Evolutionary conservation across 306 rosid genomes (phyloP).

Genomic region (Trifolium subterraneum): DNA sequence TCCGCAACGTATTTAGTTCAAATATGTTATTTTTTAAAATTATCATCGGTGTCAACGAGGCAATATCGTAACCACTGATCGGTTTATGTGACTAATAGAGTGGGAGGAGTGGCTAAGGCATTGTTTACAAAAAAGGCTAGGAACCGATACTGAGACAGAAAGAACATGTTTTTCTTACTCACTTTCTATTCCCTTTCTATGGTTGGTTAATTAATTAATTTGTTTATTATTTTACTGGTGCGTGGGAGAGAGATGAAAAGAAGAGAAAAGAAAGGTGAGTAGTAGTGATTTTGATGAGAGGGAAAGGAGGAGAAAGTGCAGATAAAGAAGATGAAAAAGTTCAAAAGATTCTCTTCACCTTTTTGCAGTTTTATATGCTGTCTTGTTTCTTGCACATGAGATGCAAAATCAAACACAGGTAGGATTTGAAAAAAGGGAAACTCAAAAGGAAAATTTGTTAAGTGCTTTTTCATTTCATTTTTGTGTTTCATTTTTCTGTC

Average conservation of each 20-base stretch:
- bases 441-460: constrained; percentile 1
- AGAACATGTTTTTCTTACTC: constrained; percentile 10
- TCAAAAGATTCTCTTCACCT: constrained; percentile 54
- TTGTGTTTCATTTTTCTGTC: constrained; percentile 35
- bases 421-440: not conserved
- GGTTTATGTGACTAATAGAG: no score
- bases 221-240: not conserved
- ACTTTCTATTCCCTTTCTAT: not conserved
- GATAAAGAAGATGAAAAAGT: constrained; percentile 31
- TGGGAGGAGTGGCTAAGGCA: not conserved
- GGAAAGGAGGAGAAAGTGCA: constrained; percentile 49
- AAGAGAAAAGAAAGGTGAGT: not conserved
- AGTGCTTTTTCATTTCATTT: not conserved
- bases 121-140: not conserved
- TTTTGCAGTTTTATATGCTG: constrained; percentile 46
- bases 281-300: constrained; percentile 41
- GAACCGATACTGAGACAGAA: constrained; percentile 4
- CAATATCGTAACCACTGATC: no score
- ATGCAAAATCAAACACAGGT: constrained; percentile 25
- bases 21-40: no score
- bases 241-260: not conserved
- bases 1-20: no score
- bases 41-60: no score
- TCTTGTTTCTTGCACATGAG: constrained; percentile 43
- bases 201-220: not conserved